Conservation (phyloP, 2,329 filamentous ascomycete genomes). For the Diaporthe citrichinensis region DNA sequence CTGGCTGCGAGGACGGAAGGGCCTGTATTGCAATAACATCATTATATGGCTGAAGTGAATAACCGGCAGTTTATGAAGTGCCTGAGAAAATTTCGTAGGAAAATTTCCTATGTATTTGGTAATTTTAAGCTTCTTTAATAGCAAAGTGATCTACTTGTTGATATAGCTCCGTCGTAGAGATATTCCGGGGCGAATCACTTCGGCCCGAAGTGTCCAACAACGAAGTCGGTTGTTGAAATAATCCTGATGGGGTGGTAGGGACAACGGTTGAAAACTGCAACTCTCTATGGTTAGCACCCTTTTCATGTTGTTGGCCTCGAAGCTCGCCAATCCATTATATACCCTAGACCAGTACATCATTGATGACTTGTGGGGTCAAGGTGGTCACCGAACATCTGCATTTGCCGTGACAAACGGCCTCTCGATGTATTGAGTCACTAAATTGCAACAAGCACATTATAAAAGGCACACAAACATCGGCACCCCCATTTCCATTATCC, state of each 20-base stretch:
- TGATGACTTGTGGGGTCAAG: neutral
- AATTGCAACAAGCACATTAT: neutral
- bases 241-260: neutral
- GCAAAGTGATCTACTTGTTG: neutral
- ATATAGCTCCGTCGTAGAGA: neutral
- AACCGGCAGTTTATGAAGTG: neutral
- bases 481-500: accelerated
- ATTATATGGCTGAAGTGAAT: neutral
- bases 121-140: neutral
- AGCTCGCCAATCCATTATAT: neutral
- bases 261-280: neutral
- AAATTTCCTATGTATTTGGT: too few species aligned
- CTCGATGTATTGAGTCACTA: neutral
- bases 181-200: neutral
- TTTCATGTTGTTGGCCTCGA: neutral
- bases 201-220: neutral
- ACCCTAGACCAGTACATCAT: too few species aligned
- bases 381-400: neutral
- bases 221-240: neutral
- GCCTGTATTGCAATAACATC: neutral
- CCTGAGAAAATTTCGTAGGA: neutral
- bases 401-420: neutral
- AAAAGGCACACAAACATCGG: neutral
- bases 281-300: neutral
- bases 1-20: neutral